Evolutionary conservation across 352 stramenopile species (phyloP).

Genomic region (Globisporangium parvum): DNA sequence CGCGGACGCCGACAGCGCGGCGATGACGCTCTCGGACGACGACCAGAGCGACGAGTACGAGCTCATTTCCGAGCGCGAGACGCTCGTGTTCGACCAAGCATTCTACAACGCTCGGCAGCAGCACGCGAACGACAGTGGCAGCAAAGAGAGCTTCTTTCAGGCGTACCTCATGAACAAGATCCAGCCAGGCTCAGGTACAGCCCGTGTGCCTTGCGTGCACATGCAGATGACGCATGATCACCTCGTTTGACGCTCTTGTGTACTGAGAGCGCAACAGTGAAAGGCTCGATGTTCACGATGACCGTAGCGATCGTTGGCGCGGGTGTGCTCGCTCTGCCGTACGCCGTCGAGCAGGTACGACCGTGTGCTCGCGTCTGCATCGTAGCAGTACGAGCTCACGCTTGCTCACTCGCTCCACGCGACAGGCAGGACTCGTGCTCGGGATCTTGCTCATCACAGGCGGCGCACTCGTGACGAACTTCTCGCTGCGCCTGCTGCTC

Average conservation of each 20-base stretch:
- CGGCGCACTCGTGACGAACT: constrained; percentile 74
- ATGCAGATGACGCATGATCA: background rate
- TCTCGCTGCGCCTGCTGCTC: constrained; percentile 75
- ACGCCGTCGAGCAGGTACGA: constrained; percentile 61
- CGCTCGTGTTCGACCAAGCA: constrained; percentile 72
- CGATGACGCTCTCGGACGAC: constrained; percentile 15
- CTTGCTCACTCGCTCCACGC: background rate
- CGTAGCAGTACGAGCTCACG: background rate
- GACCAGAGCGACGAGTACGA: constrained; percentile 50
- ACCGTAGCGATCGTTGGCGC: constrained; percentile 83
- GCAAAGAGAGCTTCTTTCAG: constrained; percentile 49
- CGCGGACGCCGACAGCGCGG: background rate
- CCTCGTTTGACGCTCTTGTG: background rate
- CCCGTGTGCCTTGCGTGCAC: background rate
- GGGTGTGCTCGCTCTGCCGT: constrained; percentile 75
- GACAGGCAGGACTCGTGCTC: constrained; percentile 50
- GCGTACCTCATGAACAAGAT: constrained; percentile 80
- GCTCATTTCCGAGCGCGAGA: constrained; percentile 68
- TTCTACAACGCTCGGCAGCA: constrained; percentile 32
- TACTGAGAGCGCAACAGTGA: constrained; percentile 37
- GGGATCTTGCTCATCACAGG: constrained; percentile 61
- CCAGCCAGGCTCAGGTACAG: constrained; percentile 69
- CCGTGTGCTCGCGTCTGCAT: background rate
- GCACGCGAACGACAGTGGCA: constrained; percentile 4
- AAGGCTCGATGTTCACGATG: constrained; percentile 89